Evolutionary conservation across 2,329 filamentous ascomycete species (phyloP), one percentile per base, ranked within the genome.

Genomic region (Sporothrix humicola): DNA sequence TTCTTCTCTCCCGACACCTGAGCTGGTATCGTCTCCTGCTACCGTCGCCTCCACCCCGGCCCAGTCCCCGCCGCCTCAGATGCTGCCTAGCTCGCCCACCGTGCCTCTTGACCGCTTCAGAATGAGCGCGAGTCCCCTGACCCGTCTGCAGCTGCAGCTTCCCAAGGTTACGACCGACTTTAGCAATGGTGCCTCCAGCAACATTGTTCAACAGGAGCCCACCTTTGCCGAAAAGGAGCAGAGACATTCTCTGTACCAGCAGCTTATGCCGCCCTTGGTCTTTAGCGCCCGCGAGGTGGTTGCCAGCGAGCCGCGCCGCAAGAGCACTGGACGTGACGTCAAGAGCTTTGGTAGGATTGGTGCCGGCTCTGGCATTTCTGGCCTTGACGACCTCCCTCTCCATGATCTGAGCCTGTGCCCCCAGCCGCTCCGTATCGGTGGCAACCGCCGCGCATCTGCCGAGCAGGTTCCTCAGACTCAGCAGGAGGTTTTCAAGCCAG

Each of bases 361-460:
- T n/a, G 68, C 23, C 8, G 15, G 26, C 7, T 9, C 42, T 20
- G 12, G 5, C 44, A 6, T 10, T 26, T 26, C n/a, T 15, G 12
- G 26, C 31, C 15, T 23, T 20, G 20, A 31, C 5, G n/a, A 17
- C 2, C 48, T 56, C 10, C 59, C 59, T 1, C 4, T 56, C 23
- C 56, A 37, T 12, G 48, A 56, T 31, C 9, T 20, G 26, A 54
- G 58, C n/a, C 37, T 72, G n/a, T 72, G 31, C 13, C 70, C 70
- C 1, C 59, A 46, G 58, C 70, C 70, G 31, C 70, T 72, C 6
- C 59, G 48, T n/a, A 63, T 72, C 20, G 69, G 69, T 10, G 66
- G 66, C 23, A 50, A 69, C 9, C 69, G 58, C 8, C 69, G 23
- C 7, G 12, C 13, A n/a, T 58, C 44, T 26, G 9, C 63, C 7